Percentiles rank a stretch among this genome's conserved stretches.
phyloP scores from a whole-genome alignment of 1,139 yeast genomes.

The Starmera stellimalicola region DNA sequence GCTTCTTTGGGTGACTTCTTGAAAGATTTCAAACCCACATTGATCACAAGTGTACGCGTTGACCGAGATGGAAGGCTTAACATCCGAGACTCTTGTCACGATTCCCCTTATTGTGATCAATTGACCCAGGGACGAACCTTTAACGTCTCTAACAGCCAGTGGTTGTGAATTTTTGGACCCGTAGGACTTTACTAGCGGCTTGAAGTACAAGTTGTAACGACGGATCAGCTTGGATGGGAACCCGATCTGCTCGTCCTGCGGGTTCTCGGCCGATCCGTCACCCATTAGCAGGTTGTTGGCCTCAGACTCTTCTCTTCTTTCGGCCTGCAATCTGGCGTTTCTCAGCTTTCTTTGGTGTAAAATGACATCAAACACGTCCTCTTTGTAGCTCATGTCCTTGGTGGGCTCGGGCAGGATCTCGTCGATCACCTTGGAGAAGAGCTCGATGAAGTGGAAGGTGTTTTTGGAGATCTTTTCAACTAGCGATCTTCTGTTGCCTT shows the following conservation, averaged over 20 bases:
- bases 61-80: conserved; percentile 84
- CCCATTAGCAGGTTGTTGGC: conserved; percentile 23
- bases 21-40: conserved; percentile 95
- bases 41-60: conserved; percentile 96
- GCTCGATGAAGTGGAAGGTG: conserved; percentile 69
- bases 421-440: conserved; percentile 70
- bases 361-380: conserved; percentile 89
- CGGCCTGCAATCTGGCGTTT: conserved; percentile 65
- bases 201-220: conserved; percentile 79
- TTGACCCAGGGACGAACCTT: conserved; percentile 77
- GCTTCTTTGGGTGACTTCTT: conserved; percentile 78
- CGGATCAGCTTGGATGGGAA: conserved; percentile 86
- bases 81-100: conserved; percentile 92
- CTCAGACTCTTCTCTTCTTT: conserved; percentile 43
- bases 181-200: conserved; percentile 45
- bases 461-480: conserved; percentile 58
- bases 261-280: conserved; percentile 21
- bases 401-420: conserved; percentile 79
- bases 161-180: conserved; percentile 35
- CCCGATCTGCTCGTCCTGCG: conserved; percentile 29
- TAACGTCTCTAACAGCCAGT: conserved; percentile 81
- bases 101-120: conserved; percentile 89
- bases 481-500: conserved; percentile 26
- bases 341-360: conserved; percentile 81
- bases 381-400: conserved; percentile 65